These are phyloP conservation scores for Linaria vulgaris DNA, from an alignment of 257 asterid species.

Conservation along the genomic window DNA sequence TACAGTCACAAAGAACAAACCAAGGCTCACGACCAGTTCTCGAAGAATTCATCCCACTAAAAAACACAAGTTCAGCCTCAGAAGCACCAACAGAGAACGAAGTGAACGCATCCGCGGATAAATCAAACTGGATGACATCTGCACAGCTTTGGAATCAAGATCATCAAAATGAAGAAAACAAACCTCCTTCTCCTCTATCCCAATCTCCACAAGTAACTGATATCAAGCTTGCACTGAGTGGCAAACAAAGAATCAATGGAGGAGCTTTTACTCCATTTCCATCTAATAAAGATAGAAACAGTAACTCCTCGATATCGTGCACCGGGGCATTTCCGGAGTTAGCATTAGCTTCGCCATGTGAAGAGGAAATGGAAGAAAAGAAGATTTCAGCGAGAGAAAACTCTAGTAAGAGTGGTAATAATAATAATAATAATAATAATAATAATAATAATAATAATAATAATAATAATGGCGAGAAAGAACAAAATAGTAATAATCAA, in stretches of 20 bases:
- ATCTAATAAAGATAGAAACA: conserved; percentile 35
- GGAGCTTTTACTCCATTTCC: conserved; percentile 72
- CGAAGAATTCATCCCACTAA: conserved; percentile 88
- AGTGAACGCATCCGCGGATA: conserved; percentile 43
- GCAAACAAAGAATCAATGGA: conserved; percentile 43
- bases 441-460: no score
- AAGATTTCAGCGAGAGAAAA: conserved; percentile 38
- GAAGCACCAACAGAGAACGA: conserved; percentile 31
- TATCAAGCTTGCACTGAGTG: conserved; percentile 47
- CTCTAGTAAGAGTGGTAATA: conserved; percentile 29
- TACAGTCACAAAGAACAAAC: conserved; percentile 51
- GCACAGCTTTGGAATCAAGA: conserved; percentile 93
- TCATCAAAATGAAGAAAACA: conserved; percentile 34
- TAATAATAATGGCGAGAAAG: no score
- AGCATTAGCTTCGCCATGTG: conserved; percentile 67
- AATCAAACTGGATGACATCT: conserved; percentile 92
- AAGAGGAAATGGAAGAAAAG: conserved; percentile 51
- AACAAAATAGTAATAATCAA: conserved; percentile 39
- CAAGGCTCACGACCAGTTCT: conserved; percentile 61
- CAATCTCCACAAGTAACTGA: conserved; percentile 44
- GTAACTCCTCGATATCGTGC: conserved; percentile 16
- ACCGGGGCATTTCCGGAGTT: conserved; percentile 51
- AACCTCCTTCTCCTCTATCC: conserved; percentile 25
- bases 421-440: no score
- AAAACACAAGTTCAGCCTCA: conserved; percentile 29